Evolutionary conservation across 495 filamentous ascomycete genomes (phyloP).

Genomic region (Neurospora sp.): DNA sequence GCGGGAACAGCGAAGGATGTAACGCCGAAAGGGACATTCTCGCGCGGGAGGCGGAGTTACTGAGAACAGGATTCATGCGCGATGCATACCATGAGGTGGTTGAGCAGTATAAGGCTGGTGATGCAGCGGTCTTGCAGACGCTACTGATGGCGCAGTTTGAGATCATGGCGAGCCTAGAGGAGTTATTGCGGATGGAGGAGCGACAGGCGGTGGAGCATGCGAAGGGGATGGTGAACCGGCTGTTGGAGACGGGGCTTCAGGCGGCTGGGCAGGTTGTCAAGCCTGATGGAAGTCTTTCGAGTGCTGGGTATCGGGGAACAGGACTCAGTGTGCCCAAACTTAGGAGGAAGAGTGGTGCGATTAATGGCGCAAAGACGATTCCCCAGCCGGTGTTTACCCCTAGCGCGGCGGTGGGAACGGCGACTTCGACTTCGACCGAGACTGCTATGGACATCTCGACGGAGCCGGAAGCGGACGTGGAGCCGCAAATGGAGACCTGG

Average conservation of each 20-base stretch:
- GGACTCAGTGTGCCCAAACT: not conserved
- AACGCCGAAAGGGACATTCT: constrained; percentile 58
- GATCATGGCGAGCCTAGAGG: constrained; percentile 68
- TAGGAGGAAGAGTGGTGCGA: not conserved
- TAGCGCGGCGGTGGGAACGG: not conserved
- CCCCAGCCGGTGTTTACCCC: not conserved
- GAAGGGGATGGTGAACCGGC: constrained; percentile 63
- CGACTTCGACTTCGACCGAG: not conserved
- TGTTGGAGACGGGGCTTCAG: constrained; percentile 64
- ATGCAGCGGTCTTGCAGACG: constrained; percentile 66
- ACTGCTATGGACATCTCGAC: not conserved
- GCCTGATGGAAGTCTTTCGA: constrained; percentile 64
- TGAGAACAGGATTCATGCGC: constrained; percentile 73
- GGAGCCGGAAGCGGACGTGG: not conserved
- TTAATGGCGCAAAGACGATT: not conserved
- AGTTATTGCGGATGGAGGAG: constrained; percentile 71
- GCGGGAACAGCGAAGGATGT: constrained; percentile 52
- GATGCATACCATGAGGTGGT: constrained; percentile 68
- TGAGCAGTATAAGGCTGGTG: constrained; percentile 75
- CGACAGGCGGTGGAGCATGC: constrained; percentile 73
- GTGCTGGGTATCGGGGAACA: constrained; percentile 55
- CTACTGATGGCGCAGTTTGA: constrained; percentile 88
- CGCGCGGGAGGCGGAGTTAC: constrained; percentile 69
- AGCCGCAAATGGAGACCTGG: not conserved
- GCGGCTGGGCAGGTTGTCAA: constrained; percentile 77